Evolutionary conservation across 2,329 filamentous ascomycete species (phyloP).

Genomic region (Exophiala sideris): DNA sequence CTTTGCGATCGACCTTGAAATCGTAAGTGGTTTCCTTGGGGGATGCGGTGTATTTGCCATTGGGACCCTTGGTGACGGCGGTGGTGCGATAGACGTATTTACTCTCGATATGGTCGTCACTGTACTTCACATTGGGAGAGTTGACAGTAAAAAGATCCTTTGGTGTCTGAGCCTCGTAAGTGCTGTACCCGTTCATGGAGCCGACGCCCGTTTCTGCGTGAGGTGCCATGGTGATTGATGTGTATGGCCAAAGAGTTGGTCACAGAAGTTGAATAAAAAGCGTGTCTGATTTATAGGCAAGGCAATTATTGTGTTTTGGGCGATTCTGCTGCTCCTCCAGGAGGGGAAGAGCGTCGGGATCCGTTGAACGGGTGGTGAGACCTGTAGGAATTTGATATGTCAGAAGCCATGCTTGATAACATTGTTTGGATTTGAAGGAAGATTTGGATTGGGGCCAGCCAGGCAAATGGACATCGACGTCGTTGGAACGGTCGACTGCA

Average conservation of each 20-base stretch:
- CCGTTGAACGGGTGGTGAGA: slow-evolving; percentile 94
- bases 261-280: slow-evolving; percentile 39
- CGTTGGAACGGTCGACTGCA: slow-evolving; percentile 14
- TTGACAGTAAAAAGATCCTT: slow-evolving; percentile 76
- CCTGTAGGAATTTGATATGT: slow-evolving; percentile 48
- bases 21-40: slow-evolving; percentile 89
- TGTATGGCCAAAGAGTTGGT: slow-evolving; percentile 23
- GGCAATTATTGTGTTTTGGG: slow-evolving; percentile 44
- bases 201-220: slow-evolving; percentile 69
- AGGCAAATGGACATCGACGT: slow-evolving; percentile 10
- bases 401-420: slow-evolving; percentile 12
- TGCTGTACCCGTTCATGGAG: slow-evolving; percentile 52
- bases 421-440: neutral
- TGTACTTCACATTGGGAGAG: slow-evolving; percentile 91
- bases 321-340: slow-evolving; percentile 71
- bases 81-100: slow-evolving; percentile 98
- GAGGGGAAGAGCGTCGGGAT: slow-evolving; percentile 87
- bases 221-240: slow-evolving; percentile 71
- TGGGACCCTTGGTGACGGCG: slow-evolving; percentile 65
- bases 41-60: slow-evolving; percentile 76
- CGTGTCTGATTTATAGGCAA: slow-evolving; percentile 13
- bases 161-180: slow-evolving; percentile 35
- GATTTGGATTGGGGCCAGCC: slow-evolving; percentile 11
- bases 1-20: slow-evolving; percentile 94
- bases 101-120: slow-evolving; percentile 80